These are phyloP conservation scores for Botrytis medusae DNA, from an alignment of 2,329 filamentous ascomycete species.

Conservation along the genomic window DNA sequence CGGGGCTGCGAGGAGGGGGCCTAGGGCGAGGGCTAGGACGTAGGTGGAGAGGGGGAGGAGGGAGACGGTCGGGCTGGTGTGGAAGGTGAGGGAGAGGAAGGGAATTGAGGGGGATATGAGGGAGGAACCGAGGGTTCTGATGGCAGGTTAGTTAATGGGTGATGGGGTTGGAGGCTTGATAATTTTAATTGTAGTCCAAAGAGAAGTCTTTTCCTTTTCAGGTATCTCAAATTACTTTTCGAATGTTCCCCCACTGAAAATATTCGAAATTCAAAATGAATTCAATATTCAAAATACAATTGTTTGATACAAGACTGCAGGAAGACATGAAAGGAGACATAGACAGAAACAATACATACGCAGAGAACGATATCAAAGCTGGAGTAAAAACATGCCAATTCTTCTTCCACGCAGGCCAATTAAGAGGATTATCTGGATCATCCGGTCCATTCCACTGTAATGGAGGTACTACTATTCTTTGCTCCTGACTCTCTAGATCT, in stretches of 20 bases:
- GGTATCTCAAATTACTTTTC: not conserved
- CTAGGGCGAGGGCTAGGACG: slow-evolving; percentile 62
- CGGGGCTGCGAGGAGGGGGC: slow-evolving; percentile 59
- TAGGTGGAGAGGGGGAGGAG: slow-evolving; percentile 38
- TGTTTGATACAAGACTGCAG: not conserved
- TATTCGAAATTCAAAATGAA: not conserved
- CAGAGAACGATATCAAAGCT: not conserved
- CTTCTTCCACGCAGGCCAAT: not conserved
- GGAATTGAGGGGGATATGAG: not conserved
- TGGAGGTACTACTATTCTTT: not conserved
- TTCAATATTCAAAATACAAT: not conserved
- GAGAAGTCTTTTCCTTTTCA: not conserved
- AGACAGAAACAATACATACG: not conserved
- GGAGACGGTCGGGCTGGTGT: not conserved
- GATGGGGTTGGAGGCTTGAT: not conserved
- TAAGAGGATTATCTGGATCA: not conserved
- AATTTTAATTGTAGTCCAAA: not conserved
- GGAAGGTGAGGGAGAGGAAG: not conserved
- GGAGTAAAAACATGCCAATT: not conserved
- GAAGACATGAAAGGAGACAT: not conserved
- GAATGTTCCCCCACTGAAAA: not conserved
- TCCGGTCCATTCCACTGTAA: not conserved
- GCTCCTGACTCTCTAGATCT: not conserved
- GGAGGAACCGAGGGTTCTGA: not conserved
- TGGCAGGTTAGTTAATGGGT: not conserved